These are phyloP conservation scores for Fagus sylvatica DNA, from an alignment of 306 rosid genomes.

Conservation along the genomic window DNA sequence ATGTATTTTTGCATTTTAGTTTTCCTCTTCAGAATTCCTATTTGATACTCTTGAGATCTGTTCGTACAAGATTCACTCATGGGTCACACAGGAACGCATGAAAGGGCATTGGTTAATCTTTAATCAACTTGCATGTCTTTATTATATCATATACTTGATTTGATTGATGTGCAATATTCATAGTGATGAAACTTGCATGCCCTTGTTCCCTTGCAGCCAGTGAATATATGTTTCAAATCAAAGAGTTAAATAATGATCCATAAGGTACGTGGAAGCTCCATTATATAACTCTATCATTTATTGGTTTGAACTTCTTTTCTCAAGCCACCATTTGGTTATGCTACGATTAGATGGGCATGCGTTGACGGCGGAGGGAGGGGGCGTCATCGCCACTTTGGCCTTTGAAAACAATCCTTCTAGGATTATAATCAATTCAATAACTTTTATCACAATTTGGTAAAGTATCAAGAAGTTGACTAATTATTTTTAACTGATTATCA, in stretches of 20 bases:
- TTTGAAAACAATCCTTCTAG: too few species aligned
- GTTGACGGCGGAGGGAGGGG: too few species aligned
- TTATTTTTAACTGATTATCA: too few species aligned
- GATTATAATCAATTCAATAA: too few species aligned
- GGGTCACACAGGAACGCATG: not conserved
- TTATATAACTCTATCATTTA: not conserved
- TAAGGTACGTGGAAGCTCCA: not conserved
- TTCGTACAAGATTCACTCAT: not conserved
- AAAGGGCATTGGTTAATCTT: not conserved
- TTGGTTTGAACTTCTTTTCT: not conserved
- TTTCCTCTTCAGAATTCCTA: not conserved
- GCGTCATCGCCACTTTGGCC: too few species aligned
- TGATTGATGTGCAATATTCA: not conserved
- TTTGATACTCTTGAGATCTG: not conserved
- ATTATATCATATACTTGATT: not conserved
- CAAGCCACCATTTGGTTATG: not conserved
- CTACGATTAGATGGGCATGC: not conserved
- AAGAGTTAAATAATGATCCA: not conserved
- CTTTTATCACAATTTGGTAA: too few species aligned
- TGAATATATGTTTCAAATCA: not conserved
- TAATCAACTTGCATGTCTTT: not conserved
- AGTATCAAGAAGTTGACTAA: too few species aligned
- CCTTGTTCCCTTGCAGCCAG: not conserved
- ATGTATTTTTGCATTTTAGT: not conserved
- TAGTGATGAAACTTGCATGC: conserved; percentile 1